Evolutionary conservation across 805 yeast genomes (phyloP), one percentile per base, ranked within the genome.

Genomic region (Maudiozyma barnettii): DNA sequence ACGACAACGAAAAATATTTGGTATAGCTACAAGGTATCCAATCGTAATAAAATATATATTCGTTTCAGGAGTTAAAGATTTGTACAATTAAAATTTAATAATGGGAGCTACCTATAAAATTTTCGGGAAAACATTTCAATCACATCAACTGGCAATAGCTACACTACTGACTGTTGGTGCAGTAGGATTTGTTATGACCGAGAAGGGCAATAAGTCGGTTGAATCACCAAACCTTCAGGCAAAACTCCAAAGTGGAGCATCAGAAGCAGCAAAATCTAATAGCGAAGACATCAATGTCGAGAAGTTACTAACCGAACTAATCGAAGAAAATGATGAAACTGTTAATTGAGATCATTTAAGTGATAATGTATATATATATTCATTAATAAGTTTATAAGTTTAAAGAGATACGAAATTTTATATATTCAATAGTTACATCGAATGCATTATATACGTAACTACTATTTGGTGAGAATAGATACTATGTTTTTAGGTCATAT

Each of bases 91-190:
- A 26, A 12, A 9, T 26, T 26, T 26, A 26, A 43, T 39, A 33
- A 58, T 58, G 62, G 54, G 55, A 7, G 49, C 51, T 63, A 84
- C 87, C 64, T 90, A 90, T 75, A 73, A 70, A 53, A 83, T 90
- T 58, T 74, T 88, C 59, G 98, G 98, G 51, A 87, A 74, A 71
- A 70, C 85, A 52, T 81, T 90, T 59, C 88, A 81, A 60, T 79
- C 98, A 51, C 93, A 89, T 71, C 82, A 78, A 53, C 79, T 90
- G 66, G 84, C 96, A 44, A 69, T 89, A 56, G 90, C 84, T 54
- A 88, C 96, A 5, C 39, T 55, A 22, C 48, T 54, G 19, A 51
- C 61, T 9, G 51, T 53, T 20, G 64, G 60, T 21, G 29, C n/a
- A 23, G 13, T 26, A 6, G 47, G 26, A 12, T 23, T 37, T 23